Conservation (phyloP, 2,329 filamentous ascomycete genomes). For the Periconia sp. region DNA sequence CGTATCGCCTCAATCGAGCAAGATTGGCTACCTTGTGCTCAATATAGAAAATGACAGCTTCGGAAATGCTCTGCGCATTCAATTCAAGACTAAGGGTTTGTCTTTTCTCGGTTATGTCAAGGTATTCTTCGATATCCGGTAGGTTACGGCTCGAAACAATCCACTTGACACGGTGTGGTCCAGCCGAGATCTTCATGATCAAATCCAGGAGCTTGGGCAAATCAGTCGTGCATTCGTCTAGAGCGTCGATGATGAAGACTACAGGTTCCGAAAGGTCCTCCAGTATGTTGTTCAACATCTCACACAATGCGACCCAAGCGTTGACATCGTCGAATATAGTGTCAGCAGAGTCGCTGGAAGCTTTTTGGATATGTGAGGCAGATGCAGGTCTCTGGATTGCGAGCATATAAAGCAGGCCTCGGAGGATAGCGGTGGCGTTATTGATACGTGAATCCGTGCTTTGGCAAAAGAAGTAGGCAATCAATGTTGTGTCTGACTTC, state of each 20-base stretch:
- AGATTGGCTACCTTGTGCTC: conserved; percentile 33
- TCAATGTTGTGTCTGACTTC: too few species aligned
- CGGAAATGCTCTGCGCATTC: conserved; percentile 30
- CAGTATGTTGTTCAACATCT: conserved; percentile 46
- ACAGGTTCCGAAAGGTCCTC: conserved; percentile 24
- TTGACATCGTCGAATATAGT: conserved; percentile 38
- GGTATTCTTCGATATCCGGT: conserved; percentile 34
- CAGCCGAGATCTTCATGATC: conserved; percentile 4
- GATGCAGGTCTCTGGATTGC: too few species aligned
- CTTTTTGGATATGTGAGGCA: too few species aligned
- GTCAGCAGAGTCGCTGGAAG: not conserved
- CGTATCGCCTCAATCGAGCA: not conserved
- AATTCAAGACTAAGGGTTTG: conserved; percentile 35
- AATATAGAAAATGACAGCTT: conserved; percentile 44
- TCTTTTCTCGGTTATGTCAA: conserved; percentile 20
- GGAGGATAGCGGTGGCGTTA: too few species aligned
- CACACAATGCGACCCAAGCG: conserved; percentile 26
- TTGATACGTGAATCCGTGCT: too few species aligned
- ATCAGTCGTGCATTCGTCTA: conserved; percentile 9
- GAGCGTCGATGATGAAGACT: conserved; percentile 7
- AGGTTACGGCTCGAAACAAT: conserved; percentile 49
- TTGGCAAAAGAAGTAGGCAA: too few species aligned
- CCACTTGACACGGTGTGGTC: conserved; percentile 28
- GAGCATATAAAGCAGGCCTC: too few species aligned
- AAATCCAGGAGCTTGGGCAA: conserved; percentile 8